Conservation (phyloP, 106 monocot species). For the Dendrobium catenatum region DNA sequence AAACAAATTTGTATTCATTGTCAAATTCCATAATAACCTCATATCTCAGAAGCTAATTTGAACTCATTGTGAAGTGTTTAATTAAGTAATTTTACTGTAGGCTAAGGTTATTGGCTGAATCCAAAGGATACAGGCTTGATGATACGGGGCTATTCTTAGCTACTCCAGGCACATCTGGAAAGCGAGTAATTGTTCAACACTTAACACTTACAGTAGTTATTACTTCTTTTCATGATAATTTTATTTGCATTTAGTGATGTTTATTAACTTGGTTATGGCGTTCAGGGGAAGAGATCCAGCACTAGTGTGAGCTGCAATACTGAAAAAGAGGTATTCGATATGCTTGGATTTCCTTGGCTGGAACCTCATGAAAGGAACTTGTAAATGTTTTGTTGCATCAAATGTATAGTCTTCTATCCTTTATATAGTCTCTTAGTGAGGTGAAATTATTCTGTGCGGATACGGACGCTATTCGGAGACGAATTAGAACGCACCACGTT, state of each 20-base stretch:
- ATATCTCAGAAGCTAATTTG: too few relatives aligned
- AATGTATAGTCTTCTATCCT: background rate
- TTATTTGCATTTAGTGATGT: background rate
- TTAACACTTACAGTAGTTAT: too few relatives aligned
- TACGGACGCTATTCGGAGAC: too few relatives aligned
- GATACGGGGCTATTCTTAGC: conserved; percentile 89
- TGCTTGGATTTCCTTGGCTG: conserved; percentile 92
- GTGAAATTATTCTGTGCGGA: too few relatives aligned
- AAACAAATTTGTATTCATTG: too few relatives aligned
- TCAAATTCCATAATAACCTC: too few relatives aligned
- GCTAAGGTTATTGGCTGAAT: conserved; percentile 86
- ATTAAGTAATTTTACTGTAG: conserved; percentile 23
- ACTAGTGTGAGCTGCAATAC: conserved; percentile 49
- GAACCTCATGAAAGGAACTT: conserved; percentile 96
- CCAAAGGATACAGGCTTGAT: conserved; percentile 91
- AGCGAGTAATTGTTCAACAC: conserved; percentile 36
- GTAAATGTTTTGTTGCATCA: conserved; percentile 20
- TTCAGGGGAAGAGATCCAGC: conserved; percentile 55
- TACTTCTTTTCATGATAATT: background rate
- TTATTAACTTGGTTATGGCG: background rate
- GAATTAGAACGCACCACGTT: too few relatives aligned
- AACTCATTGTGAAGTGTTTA: too few relatives aligned
- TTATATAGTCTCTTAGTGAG: background rate
- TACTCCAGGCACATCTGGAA: conserved; percentile 37
- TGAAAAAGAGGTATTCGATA: conserved; percentile 84